Conservation (phyloP, 2,329 filamentous ascomycete species). For the Elsinoe ampelina region DNA sequence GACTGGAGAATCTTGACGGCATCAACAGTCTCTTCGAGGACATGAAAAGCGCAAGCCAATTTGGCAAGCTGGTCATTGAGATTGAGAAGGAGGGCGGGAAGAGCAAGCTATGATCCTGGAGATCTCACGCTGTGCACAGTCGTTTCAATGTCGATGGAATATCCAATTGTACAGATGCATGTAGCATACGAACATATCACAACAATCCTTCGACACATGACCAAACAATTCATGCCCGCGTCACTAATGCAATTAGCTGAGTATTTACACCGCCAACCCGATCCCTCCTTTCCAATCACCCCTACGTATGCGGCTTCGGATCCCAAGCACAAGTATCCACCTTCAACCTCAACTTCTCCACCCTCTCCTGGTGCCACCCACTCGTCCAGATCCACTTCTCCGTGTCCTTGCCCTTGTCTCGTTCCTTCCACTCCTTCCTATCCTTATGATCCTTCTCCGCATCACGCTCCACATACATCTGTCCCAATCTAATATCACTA, state of each 20-base stretch:
- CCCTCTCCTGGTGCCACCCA: conserved; percentile 25
- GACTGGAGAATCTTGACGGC: conserved; percentile 63
- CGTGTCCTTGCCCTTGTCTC: too few species aligned
- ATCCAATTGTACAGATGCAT: conserved; percentile 6
- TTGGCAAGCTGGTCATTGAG: conserved; percentile 84
- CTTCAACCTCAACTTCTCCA: conserved; percentile 20
- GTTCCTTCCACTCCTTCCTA: too few species aligned
- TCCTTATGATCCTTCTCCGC: conserved; percentile 15
- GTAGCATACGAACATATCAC: neutral
- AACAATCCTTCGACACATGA: too few species aligned
- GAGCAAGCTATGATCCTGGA: conserved; percentile 9
- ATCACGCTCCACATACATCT: conserved; percentile 23
- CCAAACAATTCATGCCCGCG: too few species aligned
- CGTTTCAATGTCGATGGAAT: neutral
- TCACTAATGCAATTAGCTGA: neutral
- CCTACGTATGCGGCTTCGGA: too few species aligned
- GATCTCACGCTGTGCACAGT: neutral
- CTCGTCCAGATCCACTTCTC: conserved; percentile 20
- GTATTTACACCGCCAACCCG: neutral
- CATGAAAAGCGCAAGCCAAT: conserved; percentile 76
- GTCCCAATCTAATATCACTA: conserved; percentile 25
- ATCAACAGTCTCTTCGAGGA: conserved; percentile 78
- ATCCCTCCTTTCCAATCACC: neutral
- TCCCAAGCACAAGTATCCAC: conserved; percentile 18
- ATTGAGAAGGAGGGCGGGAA: conserved; percentile 14